Evolutionary conservation across 2,329 filamentous ascomycete species (phyloP), one percentile per base, ranked within the genome.

Genomic region (Acephala macrosclerotiorum): DNA sequence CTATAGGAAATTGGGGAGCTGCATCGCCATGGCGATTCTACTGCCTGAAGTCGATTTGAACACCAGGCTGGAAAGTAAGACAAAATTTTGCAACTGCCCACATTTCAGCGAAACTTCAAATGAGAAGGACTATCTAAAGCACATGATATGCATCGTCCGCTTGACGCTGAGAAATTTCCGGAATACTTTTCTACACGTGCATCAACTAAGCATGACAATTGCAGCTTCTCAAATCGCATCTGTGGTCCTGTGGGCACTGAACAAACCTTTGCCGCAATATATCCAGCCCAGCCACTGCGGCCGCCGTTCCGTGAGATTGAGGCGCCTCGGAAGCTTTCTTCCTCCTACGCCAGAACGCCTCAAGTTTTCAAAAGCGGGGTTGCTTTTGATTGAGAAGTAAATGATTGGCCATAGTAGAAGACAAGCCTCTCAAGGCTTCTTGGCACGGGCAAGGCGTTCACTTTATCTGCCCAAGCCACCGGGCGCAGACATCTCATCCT

Each of bases 361-460:
- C 14, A 42, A 6, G 11, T 16, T 42, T 33, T 33, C 29, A 49
- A 22, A n/a, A 42, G 40, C 40, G 14, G 45, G 9, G 29, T 4
- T 33, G 29, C 29, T 49, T 53, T 26, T 12, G 16, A 53, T 29
- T 53, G 26, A 29, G 14, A 53, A 3, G 7, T 8, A 11, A 26
- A 18, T 29, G 25, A 53, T 53, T 53, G 22, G 49, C 12, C 22
- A 29, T 9, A 18, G 25, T 7, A 20, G 20, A 3, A 2, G 14
- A 53, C 49, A 53, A 53, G 49, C 49, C 29, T 53, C 49, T 33
- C n/a, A 29, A 16, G 1, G 14, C 49, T 26, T 53, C 49, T 53
- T 33, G 49, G 25, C 49, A 29, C 49, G 25, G 49, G 49, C 49
- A 7, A 29, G 49, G 25, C 49, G 18, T 14, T 33, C 22, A 14